Conservation (phyloP, 306 rosid genomes). For the Astragalus glycyphyllos region DNA sequence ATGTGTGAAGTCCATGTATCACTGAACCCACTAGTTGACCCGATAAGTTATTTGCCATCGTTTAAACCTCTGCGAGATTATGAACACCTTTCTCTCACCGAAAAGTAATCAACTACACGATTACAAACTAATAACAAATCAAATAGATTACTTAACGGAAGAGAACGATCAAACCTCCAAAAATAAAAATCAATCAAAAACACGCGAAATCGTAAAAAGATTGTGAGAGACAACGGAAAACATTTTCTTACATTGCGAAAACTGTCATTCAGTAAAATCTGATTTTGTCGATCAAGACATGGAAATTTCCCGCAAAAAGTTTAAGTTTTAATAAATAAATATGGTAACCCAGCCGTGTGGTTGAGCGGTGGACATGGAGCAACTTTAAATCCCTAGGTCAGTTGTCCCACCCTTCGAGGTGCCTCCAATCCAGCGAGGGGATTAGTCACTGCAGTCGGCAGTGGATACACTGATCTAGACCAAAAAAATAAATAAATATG, state of each 20-base stretch:
- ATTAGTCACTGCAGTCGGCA: too few species aligned
- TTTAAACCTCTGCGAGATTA: slow-evolving; percentile 49
- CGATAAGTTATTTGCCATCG: slow-evolving; percentile 47
- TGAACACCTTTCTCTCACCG: slow-evolving; percentile 28
- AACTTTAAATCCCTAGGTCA: too few species aligned
- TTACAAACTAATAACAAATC: background rate
- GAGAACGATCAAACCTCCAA: background rate
- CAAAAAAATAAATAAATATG: too few species aligned
- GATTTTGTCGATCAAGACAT: slow-evolving; percentile 60
- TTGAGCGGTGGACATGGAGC: too few species aligned
- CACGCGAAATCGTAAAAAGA: background rate
- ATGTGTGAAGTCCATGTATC: slow-evolving; percentile 90
- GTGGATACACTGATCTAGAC: too few species aligned
- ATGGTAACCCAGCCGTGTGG: too few species aligned
- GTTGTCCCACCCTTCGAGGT: too few species aligned
- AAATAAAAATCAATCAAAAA: background rate
- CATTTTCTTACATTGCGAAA: slow-evolving; percentile 63
- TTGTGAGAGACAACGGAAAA: slow-evolving; percentile 22
- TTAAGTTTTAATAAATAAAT: slow-evolving; percentile 40
- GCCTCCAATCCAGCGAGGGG: too few species aligned
- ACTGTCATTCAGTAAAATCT: slow-evolving; percentile 52
- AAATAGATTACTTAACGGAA: background rate
- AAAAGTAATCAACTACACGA: slow-evolving; percentile 19
- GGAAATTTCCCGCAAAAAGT: slow-evolving; percentile 54
- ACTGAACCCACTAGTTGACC: slow-evolving; percentile 70